Evolutionary conservation across 1,284 basidiomycete genomes (phyloP), one percentile per base, ranked within the genome.

Genomic region (Tilletia walkeri): DNA sequence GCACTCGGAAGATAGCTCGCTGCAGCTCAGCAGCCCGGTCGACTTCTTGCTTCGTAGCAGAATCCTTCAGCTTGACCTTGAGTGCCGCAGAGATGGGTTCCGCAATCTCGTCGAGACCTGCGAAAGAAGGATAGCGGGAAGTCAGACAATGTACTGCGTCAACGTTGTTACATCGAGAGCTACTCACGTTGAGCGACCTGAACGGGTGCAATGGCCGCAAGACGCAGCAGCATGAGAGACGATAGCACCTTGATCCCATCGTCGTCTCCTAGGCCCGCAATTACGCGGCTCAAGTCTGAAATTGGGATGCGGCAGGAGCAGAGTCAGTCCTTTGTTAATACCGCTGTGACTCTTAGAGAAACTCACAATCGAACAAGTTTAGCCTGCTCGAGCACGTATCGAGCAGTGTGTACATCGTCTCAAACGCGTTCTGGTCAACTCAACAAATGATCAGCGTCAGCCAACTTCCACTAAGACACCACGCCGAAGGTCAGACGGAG

Each of bases 331-430:
- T 9, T 24, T 30, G 18, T 1, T 12, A 34, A 2, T 0, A 9
- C 65, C 16, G 1, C 9, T 9, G 3, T 2, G 2, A 20, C 9
- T 24, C 1, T 10, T 1, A 14, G n/a, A 56, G 0, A 56, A 14
- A 69, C 59, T 65, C 61, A 66, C 59, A 95, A 50, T 91, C 90
- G 74, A 91, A 88, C 6, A 97, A 86, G 78, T 95, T 93, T 65
- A 98, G 88, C 80, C 91, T 91, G 70, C 88, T 86, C 67, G 96
- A 87, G 82, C 92, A 95, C 0, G 93, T 95, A 79, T 96, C 94
- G 69, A 97, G 89, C 73, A 98, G 85, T 18, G 95, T 97, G 83
- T 95, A 95, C 87, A 99, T 92, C 4, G 95, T 95, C 85, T 99
- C 95, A 85, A 93, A 98, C 1, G 95, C 95, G 0, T 93, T 95